Evolutionary conservation across 1,284 basidiomycete species (phyloP).

Genomic region (Fereydounia khargensis): DNA sequence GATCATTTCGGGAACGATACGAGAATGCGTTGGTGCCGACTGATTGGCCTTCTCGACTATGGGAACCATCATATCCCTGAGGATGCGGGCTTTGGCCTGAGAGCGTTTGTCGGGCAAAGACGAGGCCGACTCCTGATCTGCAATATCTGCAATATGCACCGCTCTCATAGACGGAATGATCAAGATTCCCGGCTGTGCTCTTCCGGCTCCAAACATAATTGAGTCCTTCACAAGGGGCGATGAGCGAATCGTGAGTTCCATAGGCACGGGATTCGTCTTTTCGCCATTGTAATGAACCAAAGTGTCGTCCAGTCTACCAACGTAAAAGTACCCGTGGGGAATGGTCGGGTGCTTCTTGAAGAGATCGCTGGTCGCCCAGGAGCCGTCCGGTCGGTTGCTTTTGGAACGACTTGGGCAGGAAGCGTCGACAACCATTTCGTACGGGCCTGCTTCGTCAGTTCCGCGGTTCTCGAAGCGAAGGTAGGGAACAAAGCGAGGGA

Average conservation of each 20-base stretch:
- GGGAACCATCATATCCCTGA: conserved; percentile 17
- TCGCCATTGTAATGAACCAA: conserved; percentile 58
- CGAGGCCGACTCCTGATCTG: too few species aligned
- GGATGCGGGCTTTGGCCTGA: too few species aligned
- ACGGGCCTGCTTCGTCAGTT: conserved; percentile 45
- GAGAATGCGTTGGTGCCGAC: conserved; percentile 22
- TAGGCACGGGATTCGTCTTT: conserved; percentile 41
- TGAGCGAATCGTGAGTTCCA: conserved; percentile 28
- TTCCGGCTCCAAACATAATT: conserved; percentile 65
- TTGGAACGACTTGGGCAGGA: conserved; percentile 64
- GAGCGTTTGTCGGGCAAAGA: too few species aligned
- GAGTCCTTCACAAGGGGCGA: conserved; percentile 60
- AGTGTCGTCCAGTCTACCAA: conserved; percentile 67
- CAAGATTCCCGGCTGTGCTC: conserved; percentile 64
- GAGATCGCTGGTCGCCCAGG: conserved; percentile 66
- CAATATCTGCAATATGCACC: too few species aligned
- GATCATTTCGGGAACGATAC: conserved; percentile 29
- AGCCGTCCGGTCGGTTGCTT: conserved; percentile 65
- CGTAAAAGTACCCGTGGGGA: conserved; percentile 62
- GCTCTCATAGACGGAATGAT: conserved; percentile 66
- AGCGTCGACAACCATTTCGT: conserved; percentile 64
- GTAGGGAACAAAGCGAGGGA: conserved; percentile 7
- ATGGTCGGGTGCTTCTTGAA: conserved; percentile 60
- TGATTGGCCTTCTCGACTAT: conserved; percentile 15
- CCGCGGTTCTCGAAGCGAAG: conserved; percentile 22